These are phyloP conservation scores for Xylaria sp. DNA, from an alignment of 2,329 filamentous ascomycete species.

Conservation along the genomic window DNA sequence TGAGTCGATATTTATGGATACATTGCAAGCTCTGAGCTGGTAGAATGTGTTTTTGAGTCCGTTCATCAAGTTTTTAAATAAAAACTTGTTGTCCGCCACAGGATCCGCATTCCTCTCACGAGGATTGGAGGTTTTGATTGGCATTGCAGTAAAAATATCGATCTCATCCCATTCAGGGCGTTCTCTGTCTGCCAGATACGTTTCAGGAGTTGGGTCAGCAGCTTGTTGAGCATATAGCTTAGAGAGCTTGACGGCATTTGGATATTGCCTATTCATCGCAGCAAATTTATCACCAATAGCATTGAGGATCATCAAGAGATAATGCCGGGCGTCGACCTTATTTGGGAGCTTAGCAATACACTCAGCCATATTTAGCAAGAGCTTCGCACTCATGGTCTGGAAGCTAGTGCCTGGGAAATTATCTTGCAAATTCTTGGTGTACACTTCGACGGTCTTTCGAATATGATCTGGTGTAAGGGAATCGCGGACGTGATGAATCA, in stretches of 20 bases:
- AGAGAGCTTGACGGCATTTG: conserved; percentile 93
- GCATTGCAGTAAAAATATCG: conserved; percentile 95
- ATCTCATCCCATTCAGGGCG: conserved; percentile 96
- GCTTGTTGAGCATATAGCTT: conserved; percentile 78
- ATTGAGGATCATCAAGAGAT: conserved; percentile 95
- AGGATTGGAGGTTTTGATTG: conserved; percentile 93
- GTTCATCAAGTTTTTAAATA: conserved; percentile 96
- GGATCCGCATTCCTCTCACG: conserved; percentile 89
- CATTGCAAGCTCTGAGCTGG: conserved; percentile 90
- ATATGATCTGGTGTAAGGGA: conserved; percentile 91
- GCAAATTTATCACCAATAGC: conserved; percentile 99
- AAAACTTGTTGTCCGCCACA: conserved; percentile 95
- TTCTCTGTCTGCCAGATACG: conserved; percentile 85
- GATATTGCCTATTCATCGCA: conserved; percentile 95
- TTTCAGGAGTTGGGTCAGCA: conserved; percentile 71
- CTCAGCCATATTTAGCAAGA: conserved; percentile 97
- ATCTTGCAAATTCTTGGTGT: conserved; percentile 94
- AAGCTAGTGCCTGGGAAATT: conserved; percentile 98
- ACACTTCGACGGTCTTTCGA: conserved; percentile 93
- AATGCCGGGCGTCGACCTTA: conserved; percentile 93
- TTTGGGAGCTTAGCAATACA: conserved; percentile 94
- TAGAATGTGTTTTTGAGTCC: conserved; percentile 97
- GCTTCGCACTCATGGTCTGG: conserved; percentile 98
- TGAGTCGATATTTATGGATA: conserved; percentile 75
- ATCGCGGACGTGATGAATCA: conserved; percentile 96